These are phyloP conservation scores for Skeletonema potamos DNA, from an alignment of 108 stramenopile genomes.

Conservation along the genomic window DNA sequence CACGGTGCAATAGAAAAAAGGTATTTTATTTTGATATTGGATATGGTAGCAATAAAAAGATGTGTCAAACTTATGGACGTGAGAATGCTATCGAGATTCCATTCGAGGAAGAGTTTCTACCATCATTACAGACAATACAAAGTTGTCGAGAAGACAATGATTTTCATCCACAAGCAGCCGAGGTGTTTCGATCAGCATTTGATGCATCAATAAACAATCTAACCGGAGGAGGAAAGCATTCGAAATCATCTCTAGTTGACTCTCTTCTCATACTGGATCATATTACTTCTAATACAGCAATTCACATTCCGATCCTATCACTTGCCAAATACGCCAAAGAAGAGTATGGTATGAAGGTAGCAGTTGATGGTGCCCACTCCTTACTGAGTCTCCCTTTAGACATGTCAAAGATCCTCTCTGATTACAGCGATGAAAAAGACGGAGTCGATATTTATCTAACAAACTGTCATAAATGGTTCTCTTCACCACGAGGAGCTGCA, in stretches of 20 bases:
- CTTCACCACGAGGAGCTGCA: slow-evolving; percentile 66
- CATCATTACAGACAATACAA: slow-evolving; percentile 7
- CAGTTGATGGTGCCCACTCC: slow-evolving; percentile 77
- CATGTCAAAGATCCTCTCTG: slow-evolving; percentile 12
- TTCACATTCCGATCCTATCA: slow-evolving; percentile 58
- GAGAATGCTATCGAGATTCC: slow-evolving; percentile 59
- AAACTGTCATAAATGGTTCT: slow-evolving; percentile 80
- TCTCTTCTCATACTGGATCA: slow-evolving; percentile 69
- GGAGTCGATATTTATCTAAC: slow-evolving; percentile 64
- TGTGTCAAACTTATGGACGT: slow-evolving; percentile 47
- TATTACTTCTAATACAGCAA: slow-evolving; percentile 71
- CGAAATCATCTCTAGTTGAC: slow-evolving; percentile 16
- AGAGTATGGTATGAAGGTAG: slow-evolving; percentile 50
- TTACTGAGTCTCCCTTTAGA: slow-evolving; percentile 53
- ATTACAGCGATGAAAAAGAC: neutral
- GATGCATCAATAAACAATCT: slow-evolving; percentile 21
- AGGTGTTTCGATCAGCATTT: slow-evolving; percentile 41
- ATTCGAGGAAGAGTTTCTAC: slow-evolving; percentile 49
- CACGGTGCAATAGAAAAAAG: slow-evolving; percentile 17
- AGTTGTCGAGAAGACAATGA: neutral
- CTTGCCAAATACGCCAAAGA: slow-evolving; percentile 51
- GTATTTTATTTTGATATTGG: slow-evolving; percentile 72
- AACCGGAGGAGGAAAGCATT: neutral
- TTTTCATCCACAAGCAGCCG: slow-evolving; percentile 14
- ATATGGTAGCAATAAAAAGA: slow-evolving; percentile 78